phyloP scores from a whole-genome alignment of 106 monocot genomes.

The Platanthera guangdongensis region DNA sequence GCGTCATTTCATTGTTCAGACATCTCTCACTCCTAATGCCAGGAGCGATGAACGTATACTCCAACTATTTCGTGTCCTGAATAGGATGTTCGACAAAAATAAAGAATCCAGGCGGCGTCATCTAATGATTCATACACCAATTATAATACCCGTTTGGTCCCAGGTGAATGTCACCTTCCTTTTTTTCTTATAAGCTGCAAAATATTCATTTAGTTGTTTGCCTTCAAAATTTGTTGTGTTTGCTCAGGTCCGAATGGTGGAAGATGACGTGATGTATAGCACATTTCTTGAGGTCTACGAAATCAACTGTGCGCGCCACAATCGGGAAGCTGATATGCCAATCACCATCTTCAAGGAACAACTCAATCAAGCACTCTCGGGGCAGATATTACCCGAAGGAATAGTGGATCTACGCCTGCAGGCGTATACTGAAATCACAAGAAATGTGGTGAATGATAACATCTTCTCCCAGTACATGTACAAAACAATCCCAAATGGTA shows the following conservation, averaged over 20 bases:
- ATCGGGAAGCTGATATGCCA: conserved; percentile 81
- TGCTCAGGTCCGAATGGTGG: conserved; percentile 93
- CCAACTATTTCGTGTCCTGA: conserved; percentile 85
- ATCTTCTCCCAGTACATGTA: conserved; percentile 98
- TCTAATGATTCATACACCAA: conserved; percentile 83
- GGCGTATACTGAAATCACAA: conserved; percentile 91
- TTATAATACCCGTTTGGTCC: conserved; percentile 99
- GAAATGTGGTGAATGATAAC: conserved; percentile 68
- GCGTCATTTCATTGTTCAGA: conserved; percentile 96
- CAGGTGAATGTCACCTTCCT: conserved; percentile 39
- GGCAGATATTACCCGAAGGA: conserved; percentile 78
- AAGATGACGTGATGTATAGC: conserved; percentile 98
- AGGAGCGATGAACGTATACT: conserved; percentile 98
- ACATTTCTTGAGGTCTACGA: conserved; percentile 98
- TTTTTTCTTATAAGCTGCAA: neutral
- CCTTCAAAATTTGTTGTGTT: neutral
- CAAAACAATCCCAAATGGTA: conserved; percentile 91
- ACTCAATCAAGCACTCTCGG: conserved; percentile 85
- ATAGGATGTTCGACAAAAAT: conserved; percentile 96
- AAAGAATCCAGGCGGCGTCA: conserved; percentile 93
- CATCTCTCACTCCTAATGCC: conserved; percentile 96
- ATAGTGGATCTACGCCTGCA: conserved; percentile 80
- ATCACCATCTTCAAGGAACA: conserved; percentile 92
- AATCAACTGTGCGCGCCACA: conserved; percentile 88
- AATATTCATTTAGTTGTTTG: neutral